Conservation (phyloP, 768 basidiomycete genomes). For the Boletus insuetus region DNA sequence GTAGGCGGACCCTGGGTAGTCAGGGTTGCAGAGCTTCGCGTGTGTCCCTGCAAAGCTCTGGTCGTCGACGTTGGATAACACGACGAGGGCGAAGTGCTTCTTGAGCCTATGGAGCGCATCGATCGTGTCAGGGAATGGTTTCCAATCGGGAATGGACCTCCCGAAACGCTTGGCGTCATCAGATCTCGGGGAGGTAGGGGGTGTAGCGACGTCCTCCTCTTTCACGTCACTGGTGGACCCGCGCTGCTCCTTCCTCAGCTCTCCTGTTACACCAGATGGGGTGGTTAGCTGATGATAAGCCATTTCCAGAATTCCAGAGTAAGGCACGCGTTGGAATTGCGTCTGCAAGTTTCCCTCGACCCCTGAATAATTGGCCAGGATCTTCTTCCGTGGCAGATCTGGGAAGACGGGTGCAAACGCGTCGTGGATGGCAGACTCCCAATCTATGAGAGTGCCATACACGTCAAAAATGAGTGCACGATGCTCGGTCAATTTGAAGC, state of each 20-base stretch:
- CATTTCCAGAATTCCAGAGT: slow-evolving; percentile 56
- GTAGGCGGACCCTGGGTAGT: slow-evolving; percentile 30
- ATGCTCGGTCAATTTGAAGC: slow-evolving; percentile 18
- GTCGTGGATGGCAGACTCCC: slow-evolving; percentile 66
- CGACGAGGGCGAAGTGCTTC: slow-evolving; percentile 63
- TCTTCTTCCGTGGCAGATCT: slow-evolving; percentile 32
- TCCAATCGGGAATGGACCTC: slow-evolving; percentile 59
- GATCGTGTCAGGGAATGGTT: slow-evolving; percentile 63
- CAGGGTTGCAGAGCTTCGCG: slow-evolving; percentile 37
- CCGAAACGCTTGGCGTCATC: slow-evolving; percentile 51
- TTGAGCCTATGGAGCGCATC: slow-evolving; percentile 58
- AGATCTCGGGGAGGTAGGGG: background rate
- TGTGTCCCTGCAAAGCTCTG: slow-evolving; percentile 61
- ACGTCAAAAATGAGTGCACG: slow-evolving; percentile 66
- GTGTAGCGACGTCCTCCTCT: background rate
- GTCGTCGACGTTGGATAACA: slow-evolving; percentile 75
- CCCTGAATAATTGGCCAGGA: slow-evolving; percentile 47
- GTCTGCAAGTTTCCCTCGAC: slow-evolving; percentile 58
- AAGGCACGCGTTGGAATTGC: slow-evolving; percentile 56
- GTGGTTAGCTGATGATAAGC: slow-evolving; percentile 31
- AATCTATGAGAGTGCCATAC: slow-evolving; percentile 75
- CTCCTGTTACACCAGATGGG: slow-evolving; percentile 35
- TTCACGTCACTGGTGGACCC: slow-evolving; percentile 3
- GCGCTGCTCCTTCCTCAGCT: slow-evolving; percentile 19
- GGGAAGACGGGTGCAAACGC: slow-evolving; percentile 37